A percentile compares a stretch with the other conserved stretches of the same genome.
Evolutionary conservation across 1,139 yeast species (phyloP).

Genomic region (Wickerhamiella pararugosa): DNA sequence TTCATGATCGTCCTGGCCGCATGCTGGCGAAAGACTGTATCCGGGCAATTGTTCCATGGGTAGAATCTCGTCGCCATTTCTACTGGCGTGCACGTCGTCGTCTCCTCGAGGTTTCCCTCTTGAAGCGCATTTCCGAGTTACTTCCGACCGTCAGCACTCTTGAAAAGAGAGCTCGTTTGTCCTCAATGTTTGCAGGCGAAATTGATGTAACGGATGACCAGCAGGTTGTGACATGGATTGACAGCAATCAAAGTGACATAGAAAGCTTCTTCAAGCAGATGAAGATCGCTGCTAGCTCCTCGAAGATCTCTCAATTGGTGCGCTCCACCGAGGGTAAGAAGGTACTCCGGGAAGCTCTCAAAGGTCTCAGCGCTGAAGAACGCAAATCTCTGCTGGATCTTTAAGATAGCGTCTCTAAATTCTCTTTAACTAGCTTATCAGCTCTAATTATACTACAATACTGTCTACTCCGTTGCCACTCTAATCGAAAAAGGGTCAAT

Average conservation of each 20-base stretch:
- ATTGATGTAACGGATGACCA: constrained; percentile 59
- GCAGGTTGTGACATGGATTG: constrained; percentile 77
- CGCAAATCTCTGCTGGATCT: constrained; percentile 34
- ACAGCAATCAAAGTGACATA: constrained; percentile 52
- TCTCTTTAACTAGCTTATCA: background rate
- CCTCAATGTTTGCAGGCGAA: constrained; percentile 68
- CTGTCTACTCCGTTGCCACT: background rate
- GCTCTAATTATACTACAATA: background rate
- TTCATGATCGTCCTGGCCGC: constrained; percentile 95
- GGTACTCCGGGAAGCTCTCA: constrained; percentile 48
- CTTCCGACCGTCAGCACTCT: constrained; percentile 49
- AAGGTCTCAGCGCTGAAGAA: constrained; percentile 44
- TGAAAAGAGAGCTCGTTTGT: constrained; percentile 73
- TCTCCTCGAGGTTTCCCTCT: constrained; percentile 78
- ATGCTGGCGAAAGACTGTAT: constrained; percentile 93
- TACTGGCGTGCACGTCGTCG: constrained; percentile 99
- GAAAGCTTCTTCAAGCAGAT: constrained; percentile 33
- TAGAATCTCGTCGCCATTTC: constrained; percentile 81
- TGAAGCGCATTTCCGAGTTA: constrained; percentile 57
- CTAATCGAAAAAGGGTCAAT: background rate
- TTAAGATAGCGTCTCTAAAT: background rate
- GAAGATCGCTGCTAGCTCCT: constrained; percentile 15
- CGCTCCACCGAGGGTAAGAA: constrained; percentile 14
- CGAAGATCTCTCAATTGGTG: constrained; percentile 13
- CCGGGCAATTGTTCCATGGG: constrained; percentile 73